Conservation (phyloP, 495 filamentous ascomycete species). For the Neurospora intermedia region DNA sequence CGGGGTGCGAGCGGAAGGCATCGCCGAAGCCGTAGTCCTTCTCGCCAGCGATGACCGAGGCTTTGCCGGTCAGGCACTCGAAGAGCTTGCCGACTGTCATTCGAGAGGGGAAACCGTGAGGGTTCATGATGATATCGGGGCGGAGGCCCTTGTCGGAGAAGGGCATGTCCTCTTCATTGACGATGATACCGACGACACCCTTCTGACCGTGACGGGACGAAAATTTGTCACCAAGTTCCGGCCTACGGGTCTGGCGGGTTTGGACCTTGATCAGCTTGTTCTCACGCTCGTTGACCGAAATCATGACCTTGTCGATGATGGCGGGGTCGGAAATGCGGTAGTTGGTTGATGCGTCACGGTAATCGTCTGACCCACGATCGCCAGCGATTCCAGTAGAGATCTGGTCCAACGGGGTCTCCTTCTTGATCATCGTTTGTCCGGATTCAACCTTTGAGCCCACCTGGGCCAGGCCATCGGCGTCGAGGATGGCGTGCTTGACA, state of each 20-base stretch:
- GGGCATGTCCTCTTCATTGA: conserved; percentile 91
- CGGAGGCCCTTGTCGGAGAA: conserved; percentile 84
- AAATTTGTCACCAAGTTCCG: conserved; percentile 96
- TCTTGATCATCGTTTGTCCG: conserved; percentile 81
- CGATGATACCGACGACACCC: conserved; percentile 93
- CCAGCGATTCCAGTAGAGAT: conserved; percentile 51
- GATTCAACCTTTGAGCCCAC: conserved; percentile 64
- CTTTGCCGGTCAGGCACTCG: conserved; percentile 90
- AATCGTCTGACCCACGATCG: conserved; percentile 50
- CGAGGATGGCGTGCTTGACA: conserved; percentile 62
- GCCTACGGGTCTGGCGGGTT: conserved; percentile 83
- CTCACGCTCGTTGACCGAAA: conserved; percentile 75
- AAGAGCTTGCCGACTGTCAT: conserved; percentile 99
- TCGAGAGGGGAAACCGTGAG: conserved; percentile 96
- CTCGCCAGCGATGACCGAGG: conserved; percentile 70
- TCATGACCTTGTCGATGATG: conserved; percentile 90
- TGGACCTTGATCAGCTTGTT: conserved; percentile 78
- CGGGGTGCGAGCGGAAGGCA: conserved; percentile 86
- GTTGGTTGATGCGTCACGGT: conserved; percentile 57
- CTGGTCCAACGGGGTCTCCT: conserved; percentile 66
- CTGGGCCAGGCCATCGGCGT: conserved; percentile 69
- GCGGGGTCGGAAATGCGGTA: conserved; percentile 77
- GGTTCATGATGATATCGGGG: conserved; percentile 99
- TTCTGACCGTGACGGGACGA: conserved; percentile 99
- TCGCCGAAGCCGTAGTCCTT: conserved; percentile 75